Base-by-base conservation (phyloP, 108 stramenopile genomes). In the Fistulifera pelliculosa region DNA sequence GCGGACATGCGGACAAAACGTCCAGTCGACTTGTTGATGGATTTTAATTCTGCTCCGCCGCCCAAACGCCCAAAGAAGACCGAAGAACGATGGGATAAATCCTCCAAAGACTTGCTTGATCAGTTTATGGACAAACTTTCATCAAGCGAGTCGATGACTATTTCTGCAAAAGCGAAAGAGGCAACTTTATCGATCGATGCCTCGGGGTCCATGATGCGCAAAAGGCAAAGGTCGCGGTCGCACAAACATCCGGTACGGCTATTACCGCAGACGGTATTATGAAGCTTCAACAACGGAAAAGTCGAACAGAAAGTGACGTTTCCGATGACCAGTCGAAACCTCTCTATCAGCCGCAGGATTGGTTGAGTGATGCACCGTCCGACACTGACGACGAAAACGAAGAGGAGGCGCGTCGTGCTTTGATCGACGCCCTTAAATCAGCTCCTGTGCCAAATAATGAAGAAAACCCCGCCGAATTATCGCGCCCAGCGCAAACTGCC, bases 81-180 rank as follows among this genome's bases (percentile, higher is more conserved):
- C 18, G 52, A 27, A 28, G 57, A 52, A 25, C 28, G 24, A 17
- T 25, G 55, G 17, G 19, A 56, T 15, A 48, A 47, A 42, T 26
- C 26, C 7, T 45, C 15, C 50, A 27, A 41, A 63, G 89, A 91
- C 70, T 77, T 80, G 28, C 71, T 91, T 19, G 89, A 91, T 56
- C 66, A 72, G 16, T 91, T 91, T 69, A 91, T 91, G 89, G 77
- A 82, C 49, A 78, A 81, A 54, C 67, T 90, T 21, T 66, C 84
- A 50, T 75, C 84, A 19, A 85, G 85, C 0, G 75, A 81, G 12
- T 44, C 73, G 64, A 83, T 77, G 1, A 70, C 16, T 27, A 78
- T 82, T 45, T 62, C 52, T 12, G 68, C 56, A 13, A 69, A 59
- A 55, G 61, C 44, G 21, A 38, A 16, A 25, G 45, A 14, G 12